Conservation (phyloP, 2,329 filamentous ascomycete species). For the Exophiala viscosa region DNA sequence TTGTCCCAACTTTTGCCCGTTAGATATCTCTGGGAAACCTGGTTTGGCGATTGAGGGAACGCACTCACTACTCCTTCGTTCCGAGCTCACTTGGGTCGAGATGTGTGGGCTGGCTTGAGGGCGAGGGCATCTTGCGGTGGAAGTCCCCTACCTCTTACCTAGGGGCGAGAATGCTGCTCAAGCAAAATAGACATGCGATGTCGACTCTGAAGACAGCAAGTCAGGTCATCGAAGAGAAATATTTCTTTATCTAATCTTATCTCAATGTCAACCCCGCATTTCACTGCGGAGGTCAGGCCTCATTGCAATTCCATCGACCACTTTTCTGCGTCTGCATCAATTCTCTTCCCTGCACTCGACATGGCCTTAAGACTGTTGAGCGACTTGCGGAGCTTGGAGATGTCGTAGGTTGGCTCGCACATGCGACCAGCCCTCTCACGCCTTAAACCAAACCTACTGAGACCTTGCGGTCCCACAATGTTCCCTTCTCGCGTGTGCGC, state of each 20-base stretch:
- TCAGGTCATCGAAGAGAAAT: not conserved
- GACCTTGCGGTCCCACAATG: slow-evolving; percentile 3
- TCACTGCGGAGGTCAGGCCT: not conserved
- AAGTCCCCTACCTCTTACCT: not conserved
- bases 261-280: not conserved
- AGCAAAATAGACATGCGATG: not conserved
- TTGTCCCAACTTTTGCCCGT: slow-evolving; percentile 61
- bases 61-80: slow-evolving; percentile 80
- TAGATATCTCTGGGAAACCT: not conserved
- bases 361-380: not conserved
- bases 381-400: not conserved
- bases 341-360: not conserved
- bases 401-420: too few species aligned
- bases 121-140: not conserved
- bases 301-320: not conserved
- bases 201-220: too few species aligned
- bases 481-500: slow-evolving; percentile 19
- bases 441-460: not conserved
- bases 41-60: not conserved
- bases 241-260: slow-evolving; percentile 12
- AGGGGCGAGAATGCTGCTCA: not conserved
- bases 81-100: slow-evolving; percentile 77
- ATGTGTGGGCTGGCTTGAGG: slow-evolving; percentile 50
- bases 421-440: too few species aligned
- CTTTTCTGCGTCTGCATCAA: not conserved